Evolutionary conservation across 129 eudicot genomes (phyloP).

Genomic region (Mikania micrantha): DNA sequence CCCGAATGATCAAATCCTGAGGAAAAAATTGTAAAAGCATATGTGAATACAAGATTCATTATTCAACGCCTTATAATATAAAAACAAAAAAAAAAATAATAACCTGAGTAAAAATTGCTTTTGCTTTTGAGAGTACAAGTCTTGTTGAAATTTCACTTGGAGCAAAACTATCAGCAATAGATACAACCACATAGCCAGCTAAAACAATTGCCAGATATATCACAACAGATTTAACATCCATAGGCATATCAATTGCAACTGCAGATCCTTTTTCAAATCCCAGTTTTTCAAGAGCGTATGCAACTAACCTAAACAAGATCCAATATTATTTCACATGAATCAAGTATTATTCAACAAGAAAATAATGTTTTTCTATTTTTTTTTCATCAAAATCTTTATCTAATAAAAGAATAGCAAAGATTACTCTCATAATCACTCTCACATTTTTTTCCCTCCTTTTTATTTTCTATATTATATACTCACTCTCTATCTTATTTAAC

Average conservation of each 20-base stretch:
- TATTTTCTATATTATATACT: too few relatives aligned
- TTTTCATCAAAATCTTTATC: too few relatives aligned
- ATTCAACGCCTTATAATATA: background rate
- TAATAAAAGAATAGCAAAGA: too few relatives aligned
- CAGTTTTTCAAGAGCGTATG: slow-evolving; percentile 66
- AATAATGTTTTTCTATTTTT: background rate
- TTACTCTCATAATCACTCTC: too few relatives aligned
- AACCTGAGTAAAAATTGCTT: slow-evolving; percentile 95
- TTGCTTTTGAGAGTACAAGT: slow-evolving; percentile 62
- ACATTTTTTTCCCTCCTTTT: too few relatives aligned
- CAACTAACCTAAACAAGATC: slow-evolving; percentile 51
- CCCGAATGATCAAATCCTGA: slow-evolving; percentile 80
- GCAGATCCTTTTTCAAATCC: slow-evolving; percentile 72
- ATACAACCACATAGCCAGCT: slow-evolving; percentile 81
- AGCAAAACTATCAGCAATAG: slow-evolving; percentile 96
- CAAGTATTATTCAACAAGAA: background rate
- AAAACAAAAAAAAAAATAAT: slow-evolving; percentile 3
- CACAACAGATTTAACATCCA: slow-evolving; percentile 82
- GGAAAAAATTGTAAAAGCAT: background rate
- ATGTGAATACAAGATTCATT: background rate
- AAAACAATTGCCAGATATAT: slow-evolving; percentile 88
- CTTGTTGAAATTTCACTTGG: slow-evolving; percentile 75
- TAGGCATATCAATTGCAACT: slow-evolving; percentile 95
- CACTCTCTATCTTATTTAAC: too few relatives aligned
- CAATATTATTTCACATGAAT: slow-evolving; percentile 13